Evolutionary conservation across 257 asterid species (phyloP).

Genomic region (Datura wrightii): DNA sequence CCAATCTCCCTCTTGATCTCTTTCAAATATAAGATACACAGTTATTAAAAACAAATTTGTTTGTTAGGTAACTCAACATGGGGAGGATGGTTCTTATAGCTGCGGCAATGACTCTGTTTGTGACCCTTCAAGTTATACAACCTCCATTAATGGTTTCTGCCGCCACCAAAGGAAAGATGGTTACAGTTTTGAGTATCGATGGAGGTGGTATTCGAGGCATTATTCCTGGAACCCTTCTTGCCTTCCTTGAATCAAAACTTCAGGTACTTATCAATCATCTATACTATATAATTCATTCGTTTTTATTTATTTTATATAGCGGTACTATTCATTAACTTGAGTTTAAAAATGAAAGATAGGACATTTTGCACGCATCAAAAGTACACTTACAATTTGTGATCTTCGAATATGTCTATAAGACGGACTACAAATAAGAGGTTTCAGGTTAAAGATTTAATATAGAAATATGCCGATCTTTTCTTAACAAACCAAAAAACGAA

Average conservation of each 20-base stretch:
- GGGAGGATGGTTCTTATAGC: constrained; percentile 41
- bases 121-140: constrained; percentile 30
- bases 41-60: background rate
- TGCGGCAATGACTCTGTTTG: constrained; percentile 39
- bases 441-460: too few species aligned
- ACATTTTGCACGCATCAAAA: too few species aligned
- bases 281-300: background rate
- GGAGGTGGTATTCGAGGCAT: constrained; percentile 78
- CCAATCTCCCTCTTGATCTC: background rate
- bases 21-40: background rate
- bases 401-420: too few species aligned
- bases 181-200: constrained; percentile 60
- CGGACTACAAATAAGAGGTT: too few species aligned
- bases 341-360: too few species aligned
- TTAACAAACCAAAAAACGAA: too few species aligned
- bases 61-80: constrained; percentile 33
- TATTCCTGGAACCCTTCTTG: constrained; percentile 55
- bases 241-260: constrained; percentile 61
- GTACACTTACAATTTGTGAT: too few species aligned
- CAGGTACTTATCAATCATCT: constrained; percentile 42
- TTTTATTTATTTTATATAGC: background rate
- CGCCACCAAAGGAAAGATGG: constrained; percentile 48
- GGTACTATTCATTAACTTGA: too few species aligned
- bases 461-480: too few species aligned
- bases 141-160: constrained; percentile 39